Conservation (phyloP, 257 asterid species). For the Solanum neorickii region DNA sequence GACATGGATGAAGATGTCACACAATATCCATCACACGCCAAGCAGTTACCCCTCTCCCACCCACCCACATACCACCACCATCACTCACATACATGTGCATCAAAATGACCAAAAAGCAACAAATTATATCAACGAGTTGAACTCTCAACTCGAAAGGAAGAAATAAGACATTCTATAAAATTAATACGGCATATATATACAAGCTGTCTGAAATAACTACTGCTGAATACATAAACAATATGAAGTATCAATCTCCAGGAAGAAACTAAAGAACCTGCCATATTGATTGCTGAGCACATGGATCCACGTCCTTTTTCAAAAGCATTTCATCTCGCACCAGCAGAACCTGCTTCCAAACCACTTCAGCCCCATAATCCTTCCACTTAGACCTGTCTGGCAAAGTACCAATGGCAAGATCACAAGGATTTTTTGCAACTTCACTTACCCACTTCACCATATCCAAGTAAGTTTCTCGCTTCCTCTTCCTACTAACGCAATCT, state of each 20-base stretch:
- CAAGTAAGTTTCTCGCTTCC: conserved; percentile 34
- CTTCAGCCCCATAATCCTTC: conserved; percentile 47
- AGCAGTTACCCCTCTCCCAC: not conserved
- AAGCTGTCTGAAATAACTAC: not conserved
- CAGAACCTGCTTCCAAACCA: conserved; percentile 60
- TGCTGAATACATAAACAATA: not conserved
- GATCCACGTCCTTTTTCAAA: conserved; percentile 28
- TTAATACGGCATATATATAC: too few relatives aligned
- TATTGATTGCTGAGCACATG: conserved; percentile 24
- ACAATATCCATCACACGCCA: not conserved
- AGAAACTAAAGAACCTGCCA: conserved; percentile 36
- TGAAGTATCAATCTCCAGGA: not conserved
- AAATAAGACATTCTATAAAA: not conserved
- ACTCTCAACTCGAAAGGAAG: not conserved
- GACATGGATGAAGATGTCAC: not conserved
- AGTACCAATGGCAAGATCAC: conserved; percentile 24
- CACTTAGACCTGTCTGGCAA: conserved; percentile 61
- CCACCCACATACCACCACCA: not conserved
- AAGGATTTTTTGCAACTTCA: conserved; percentile 59
- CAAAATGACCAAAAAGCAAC: not conserved
- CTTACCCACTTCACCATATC: conserved; percentile 50
- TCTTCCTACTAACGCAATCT: conserved; percentile 30
- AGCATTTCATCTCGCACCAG: conserved; percentile 49
- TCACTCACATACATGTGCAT: not conserved
- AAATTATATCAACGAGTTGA: not conserved